Evolutionary conservation across 768 basidiomycete species (phyloP).

Genomic region (Macrolepiota dolichaula): DNA sequence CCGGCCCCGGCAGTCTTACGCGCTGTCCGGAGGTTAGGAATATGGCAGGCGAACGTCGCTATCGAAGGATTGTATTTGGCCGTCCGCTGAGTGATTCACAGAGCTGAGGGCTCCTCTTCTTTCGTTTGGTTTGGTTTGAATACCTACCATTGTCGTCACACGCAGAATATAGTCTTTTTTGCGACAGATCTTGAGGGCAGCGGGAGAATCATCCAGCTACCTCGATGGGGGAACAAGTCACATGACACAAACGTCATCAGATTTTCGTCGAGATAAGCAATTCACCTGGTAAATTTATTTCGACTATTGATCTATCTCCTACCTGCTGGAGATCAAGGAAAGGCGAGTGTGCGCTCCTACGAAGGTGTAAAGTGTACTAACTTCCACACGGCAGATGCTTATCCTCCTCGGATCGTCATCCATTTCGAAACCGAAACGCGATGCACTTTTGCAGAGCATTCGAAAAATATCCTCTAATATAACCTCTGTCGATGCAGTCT

Average conservation of each 20-base stretch:
- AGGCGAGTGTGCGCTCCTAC: neutral
- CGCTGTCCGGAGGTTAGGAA: conserved; percentile 60
- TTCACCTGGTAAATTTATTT: neutral
- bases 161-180: neutral
- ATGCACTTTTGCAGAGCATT: conserved; percentile 58
- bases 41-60: conserved; percentile 83
- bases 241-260: neutral
- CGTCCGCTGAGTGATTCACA: neutral
- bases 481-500: conserved; percentile 74
- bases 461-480: conserved; percentile 51
- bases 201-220: neutral
- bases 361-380: neutral
- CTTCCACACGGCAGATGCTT: conserved; percentile 51
- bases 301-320: neutral
- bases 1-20: conserved; percentile 70
- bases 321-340: neutral
- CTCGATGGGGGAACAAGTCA: neutral
- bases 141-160: neutral
- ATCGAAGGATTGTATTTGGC: conserved; percentile 60
- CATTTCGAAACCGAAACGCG: conserved; percentile 67
- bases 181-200: neutral
- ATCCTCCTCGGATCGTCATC: conserved; percentile 75
- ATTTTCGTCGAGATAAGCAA: neutral
- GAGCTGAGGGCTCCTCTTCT: no score
- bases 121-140: neutral